Base-by-base conservation (phyloP, 2,329 filamentous ascomycete genomes). In the Penicillium brevicompactum region DNA sequence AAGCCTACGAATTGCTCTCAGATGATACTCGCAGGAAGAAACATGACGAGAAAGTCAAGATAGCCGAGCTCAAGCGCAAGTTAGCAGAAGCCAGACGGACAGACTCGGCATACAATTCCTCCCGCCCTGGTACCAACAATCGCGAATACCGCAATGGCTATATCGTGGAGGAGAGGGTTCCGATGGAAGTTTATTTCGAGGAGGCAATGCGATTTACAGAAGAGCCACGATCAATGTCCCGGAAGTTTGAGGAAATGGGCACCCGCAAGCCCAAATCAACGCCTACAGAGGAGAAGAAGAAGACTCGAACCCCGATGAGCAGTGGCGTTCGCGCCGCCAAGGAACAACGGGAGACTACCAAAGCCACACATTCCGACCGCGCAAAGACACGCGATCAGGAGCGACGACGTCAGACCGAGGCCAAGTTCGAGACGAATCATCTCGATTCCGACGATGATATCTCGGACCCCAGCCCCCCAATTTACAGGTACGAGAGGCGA, bases 1-100 rank as follows among this genome's bases (percentile, higher is more conserved):
- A 92, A 66, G 92, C 94, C 48, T 99, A 96, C 75, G 94, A 97
- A 75, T 81, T 94, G 30, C 84, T 99, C 57, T 90, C 86, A 67
- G 88, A 97, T 70, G 89, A 93, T 27, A 80, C 78, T 6, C 85
- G 87, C 70, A 82, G 91, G 56, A 75, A 79, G 55, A 86, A 87
- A 63, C 96, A 97, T 73, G 91, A 97, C 74, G 86, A 91, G 49
- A 83, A 87, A 69, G 80, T 88, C 58, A 85, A 82, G 66, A 74
- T 92, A 59, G 84, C 84, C 48, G 84, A 87, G 70, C 76, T 91
- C 66, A 83, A 83, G 69, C 85, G 76, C 59, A 80, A 86, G 62
- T 74, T 78, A 57, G 73, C 79, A 65, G 62, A 84, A 73, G 75
- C 83, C 73, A 67, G 60, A 47, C 67, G 64, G 48, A 47, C 62